phyloP scores from a whole-genome alignment of 257 asterid species.

The Leptodermis oblonga region DNA sequence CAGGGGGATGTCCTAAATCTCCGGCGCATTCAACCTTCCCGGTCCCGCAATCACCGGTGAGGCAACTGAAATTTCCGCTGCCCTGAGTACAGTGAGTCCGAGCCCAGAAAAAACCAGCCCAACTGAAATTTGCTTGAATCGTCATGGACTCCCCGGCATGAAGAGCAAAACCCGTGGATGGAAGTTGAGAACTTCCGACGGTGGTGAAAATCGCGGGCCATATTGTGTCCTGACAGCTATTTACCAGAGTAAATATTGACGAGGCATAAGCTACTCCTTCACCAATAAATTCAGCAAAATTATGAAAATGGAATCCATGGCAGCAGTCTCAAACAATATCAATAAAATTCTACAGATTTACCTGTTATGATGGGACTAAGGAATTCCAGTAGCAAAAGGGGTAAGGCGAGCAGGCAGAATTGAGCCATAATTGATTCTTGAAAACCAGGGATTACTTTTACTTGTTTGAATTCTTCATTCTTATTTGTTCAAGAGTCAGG shows the following conservation, averaged over 20 bases:
- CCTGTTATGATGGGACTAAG: slow-evolving; percentile 45
- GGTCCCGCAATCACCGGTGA: slow-evolving; percentile 78
- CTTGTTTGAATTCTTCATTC: too few relatives aligned
- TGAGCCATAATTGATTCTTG: too few relatives aligned
- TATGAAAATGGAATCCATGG: background rate
- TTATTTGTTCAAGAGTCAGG: too few relatives aligned
- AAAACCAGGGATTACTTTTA: too few relatives aligned
- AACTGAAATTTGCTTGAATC: slow-evolving; percentile 48
- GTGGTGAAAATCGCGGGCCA: slow-evolving; percentile 83
- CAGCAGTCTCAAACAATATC: background rate
- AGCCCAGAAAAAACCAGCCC: slow-evolving; percentile 90
- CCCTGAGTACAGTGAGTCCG: slow-evolving; percentile 66
- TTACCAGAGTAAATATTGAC: slow-evolving; percentile 59
- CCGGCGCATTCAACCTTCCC: slow-evolving; percentile 45
- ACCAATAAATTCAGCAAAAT: background rate
- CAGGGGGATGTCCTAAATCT: slow-evolving; percentile 48
- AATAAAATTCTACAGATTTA: too few relatives aligned
- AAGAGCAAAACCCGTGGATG: slow-evolving; percentile 58
- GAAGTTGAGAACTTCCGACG: slow-evolving; percentile 59
- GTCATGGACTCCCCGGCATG: slow-evolving; percentile 50
- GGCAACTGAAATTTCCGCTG: slow-evolving; percentile 65
- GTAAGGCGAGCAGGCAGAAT: too few relatives aligned
- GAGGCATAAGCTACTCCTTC: slow-evolving; percentile 38
- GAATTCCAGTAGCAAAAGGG: too few relatives aligned
- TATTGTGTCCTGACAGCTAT: slow-evolving; percentile 64